Conservation (phyloP, 768 basidiomycete genomes). For the Termitomyces eurrhizus region DNA sequence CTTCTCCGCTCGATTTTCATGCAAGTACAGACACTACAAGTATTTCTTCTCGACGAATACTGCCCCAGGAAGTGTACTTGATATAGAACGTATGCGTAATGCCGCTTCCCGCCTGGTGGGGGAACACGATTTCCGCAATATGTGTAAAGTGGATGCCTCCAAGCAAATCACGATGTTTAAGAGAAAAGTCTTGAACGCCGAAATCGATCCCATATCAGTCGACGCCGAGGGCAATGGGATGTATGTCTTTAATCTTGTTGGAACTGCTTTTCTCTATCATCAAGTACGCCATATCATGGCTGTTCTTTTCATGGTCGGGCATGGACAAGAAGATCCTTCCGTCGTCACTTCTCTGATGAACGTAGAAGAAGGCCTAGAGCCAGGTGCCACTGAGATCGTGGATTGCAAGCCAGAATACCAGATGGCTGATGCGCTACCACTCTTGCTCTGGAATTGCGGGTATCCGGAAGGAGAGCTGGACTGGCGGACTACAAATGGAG, state of each 20-base stretch:
- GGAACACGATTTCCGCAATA: slow-evolving; percentile 92
- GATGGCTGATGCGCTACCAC: slow-evolving; percentile 90
- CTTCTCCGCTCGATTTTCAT: slow-evolving; percentile 90
- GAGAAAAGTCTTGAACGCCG: slow-evolving; percentile 64
- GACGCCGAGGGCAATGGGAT: slow-evolving; percentile 27
- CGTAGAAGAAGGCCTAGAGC: slow-evolving; percentile 45
- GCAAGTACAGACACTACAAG: slow-evolving; percentile 90
- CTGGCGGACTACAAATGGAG: slow-evolving; percentile 54
- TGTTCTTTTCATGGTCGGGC: slow-evolving; percentile 82
- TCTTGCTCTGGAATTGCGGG: slow-evolving; percentile 88
- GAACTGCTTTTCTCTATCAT: slow-evolving; percentile 90
- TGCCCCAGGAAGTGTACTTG: slow-evolving; percentile 39
- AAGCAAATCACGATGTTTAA: slow-evolving; percentile 86
- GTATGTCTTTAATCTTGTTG: slow-evolving; percentile 81
- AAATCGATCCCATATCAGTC: slow-evolving; percentile 46
- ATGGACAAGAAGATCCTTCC: slow-evolving; percentile 69
- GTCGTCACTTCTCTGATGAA: slow-evolving; percentile 75
- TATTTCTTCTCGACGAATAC: slow-evolving; percentile 81
- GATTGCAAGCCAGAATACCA: slow-evolving; percentile 83
- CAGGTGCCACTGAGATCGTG: slow-evolving; percentile 43
- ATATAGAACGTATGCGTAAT: slow-evolving; percentile 70
- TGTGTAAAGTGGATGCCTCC: slow-evolving; percentile 88
- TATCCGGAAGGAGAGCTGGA: slow-evolving; percentile 62
- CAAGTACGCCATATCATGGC: slow-evolving; percentile 96
- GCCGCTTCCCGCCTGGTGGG: slow-evolving; percentile 74